Percentiles rank a stretch among this genome's conserved stretches.
Conservation (phyloP, 768 basidiomycete species). For the Mycena alexandri region DNA sequence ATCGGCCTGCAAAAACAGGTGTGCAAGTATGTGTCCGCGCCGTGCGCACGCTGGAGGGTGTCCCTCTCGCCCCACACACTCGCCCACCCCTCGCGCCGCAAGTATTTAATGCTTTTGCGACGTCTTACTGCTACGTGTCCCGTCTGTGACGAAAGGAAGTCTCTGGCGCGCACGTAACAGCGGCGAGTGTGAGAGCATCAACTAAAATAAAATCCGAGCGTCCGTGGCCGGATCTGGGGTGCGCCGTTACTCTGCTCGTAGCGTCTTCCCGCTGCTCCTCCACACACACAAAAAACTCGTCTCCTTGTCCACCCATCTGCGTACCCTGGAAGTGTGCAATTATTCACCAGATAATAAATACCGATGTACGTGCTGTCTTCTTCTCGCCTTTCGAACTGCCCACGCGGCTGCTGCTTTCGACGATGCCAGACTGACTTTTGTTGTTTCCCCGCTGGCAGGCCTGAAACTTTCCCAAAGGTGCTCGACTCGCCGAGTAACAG, state of each 20-base stretch:
- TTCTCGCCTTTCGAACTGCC: background rate
- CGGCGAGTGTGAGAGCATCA: constrained; percentile 31
- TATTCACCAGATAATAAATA: constrained; percentile 20
- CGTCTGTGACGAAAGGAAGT: constrained; percentile 32
- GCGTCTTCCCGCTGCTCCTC: constrained; percentile 20
- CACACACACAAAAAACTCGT: background rate
- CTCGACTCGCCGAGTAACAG: constrained; percentile 30
- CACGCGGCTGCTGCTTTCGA: background rate
- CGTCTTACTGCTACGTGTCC: constrained; percentile 33
- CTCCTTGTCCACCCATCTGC: constrained; percentile 2
- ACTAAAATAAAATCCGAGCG: constrained; percentile 37
- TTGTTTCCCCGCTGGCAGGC: constrained; percentile 11
- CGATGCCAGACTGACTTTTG: constrained; percentile 9
- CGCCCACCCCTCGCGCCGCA: constrained; percentile 4
- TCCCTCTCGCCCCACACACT: constrained; percentile 8
- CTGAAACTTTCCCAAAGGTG: constrained; percentile 22
- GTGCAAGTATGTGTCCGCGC: constrained; percentile 3
- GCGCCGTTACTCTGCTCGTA: constrained; percentile 34
- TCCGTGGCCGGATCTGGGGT: constrained; percentile 30
- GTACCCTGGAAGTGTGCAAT: constrained; percentile 16
- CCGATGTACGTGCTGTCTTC: constrained; percentile 19
- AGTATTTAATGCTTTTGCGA: constrained; percentile 14
- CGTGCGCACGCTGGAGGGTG: constrained; percentile 14
- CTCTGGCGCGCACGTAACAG: constrained; percentile 31
- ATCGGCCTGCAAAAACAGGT: constrained; percentile 7